phyloP scores from a whole-genome alignment of 2,329 filamentous ascomycete species.

The Orbilia brochopaga region DNA sequence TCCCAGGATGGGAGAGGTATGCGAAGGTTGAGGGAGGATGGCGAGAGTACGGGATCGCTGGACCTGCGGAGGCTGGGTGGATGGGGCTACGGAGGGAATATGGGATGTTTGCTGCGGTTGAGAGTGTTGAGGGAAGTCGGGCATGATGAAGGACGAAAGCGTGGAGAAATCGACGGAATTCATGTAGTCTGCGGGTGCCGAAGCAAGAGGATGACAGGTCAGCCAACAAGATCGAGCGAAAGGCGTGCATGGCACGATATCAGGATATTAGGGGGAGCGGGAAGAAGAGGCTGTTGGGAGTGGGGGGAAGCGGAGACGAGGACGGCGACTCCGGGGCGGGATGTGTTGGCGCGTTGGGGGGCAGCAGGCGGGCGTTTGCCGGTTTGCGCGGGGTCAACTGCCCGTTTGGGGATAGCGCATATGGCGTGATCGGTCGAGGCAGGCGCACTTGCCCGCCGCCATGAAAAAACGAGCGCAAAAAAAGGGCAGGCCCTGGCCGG shows the following conservation, averaged over 20 bases:
- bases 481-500: not conserved
- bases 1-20: conserved; percentile 23
- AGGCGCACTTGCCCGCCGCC: not conserved
- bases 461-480: not conserved
- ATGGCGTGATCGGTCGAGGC: conserved; percentile 38
- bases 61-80: conserved; percentile 33
- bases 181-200: conserved; percentile 39
- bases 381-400: conserved; percentile 15
- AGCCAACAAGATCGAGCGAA: conserved; percentile 29
- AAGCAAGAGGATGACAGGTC: conserved; percentile 33
- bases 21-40: conserved; percentile 45
- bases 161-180: conserved; percentile 48
- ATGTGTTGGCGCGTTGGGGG: conserved; percentile 30
- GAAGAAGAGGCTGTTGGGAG: conserved; percentile 15
- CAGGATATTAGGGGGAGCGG: conserved; percentile 5
- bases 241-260: conserved; percentile 12
- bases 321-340: conserved; percentile 12
- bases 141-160: conserved; percentile 47
- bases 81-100: conserved; percentile 25
- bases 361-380: conserved; percentile 30
- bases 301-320: conserved; percentile 15
- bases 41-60: conserved; percentile 45
- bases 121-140: conserved; percentile 36
- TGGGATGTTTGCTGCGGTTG: conserved; percentile 35
- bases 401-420: conserved; percentile 17